A percentile compares a stretch with the other conserved stretches of the same genome.
Evolutionary conservation across 495 filamentous ascomycete genomes (phyloP).

Genomic region (Penicillium subrubescens): DNA sequence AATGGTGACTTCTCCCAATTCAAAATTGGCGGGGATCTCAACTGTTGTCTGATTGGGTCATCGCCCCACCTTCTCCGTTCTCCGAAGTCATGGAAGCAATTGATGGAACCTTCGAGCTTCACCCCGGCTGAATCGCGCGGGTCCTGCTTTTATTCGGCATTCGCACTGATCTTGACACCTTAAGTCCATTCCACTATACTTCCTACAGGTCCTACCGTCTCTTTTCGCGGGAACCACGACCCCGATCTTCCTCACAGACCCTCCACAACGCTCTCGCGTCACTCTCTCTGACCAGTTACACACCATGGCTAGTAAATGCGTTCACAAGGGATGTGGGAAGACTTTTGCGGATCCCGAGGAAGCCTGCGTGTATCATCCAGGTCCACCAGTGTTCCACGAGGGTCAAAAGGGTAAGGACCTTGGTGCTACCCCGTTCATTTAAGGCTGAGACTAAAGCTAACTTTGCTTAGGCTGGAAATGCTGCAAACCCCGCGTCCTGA

Average conservation of each 20-base stretch:
- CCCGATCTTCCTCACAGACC: background rate
- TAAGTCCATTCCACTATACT: background rate
- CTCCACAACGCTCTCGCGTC: background rate
- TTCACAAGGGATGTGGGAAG: conserved; percentile 95
- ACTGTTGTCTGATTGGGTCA: background rate
- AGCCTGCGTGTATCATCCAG: conserved; percentile 88
- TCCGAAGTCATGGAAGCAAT: conserved; percentile 26
- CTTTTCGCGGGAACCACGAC: background rate
- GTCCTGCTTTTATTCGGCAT: background rate
- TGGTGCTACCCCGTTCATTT: conserved; percentile 22
- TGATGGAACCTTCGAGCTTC: conserved; percentile 57
- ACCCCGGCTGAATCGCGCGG: conserved; percentile 40
- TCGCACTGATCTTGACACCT: background rate
- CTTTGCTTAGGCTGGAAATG: conserved; percentile 86
- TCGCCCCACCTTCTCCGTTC: background rate
- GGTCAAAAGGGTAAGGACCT: conserved; percentile 89
- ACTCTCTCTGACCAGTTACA: conserved; percentile 6
- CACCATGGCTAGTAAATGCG: conserved; percentile 84
- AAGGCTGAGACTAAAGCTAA: background rate
- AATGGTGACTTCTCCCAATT: background rate
- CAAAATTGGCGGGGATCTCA: background rate
- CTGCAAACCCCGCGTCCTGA: conserved; percentile 96
- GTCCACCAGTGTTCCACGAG: conserved; percentile 95
- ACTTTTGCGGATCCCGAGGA: conserved; percentile 80
- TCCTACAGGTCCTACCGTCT: background rate